Base-by-base conservation (phyloP, 495 filamentous ascomycete genomes). In the Arthonia radiata region DNA sequence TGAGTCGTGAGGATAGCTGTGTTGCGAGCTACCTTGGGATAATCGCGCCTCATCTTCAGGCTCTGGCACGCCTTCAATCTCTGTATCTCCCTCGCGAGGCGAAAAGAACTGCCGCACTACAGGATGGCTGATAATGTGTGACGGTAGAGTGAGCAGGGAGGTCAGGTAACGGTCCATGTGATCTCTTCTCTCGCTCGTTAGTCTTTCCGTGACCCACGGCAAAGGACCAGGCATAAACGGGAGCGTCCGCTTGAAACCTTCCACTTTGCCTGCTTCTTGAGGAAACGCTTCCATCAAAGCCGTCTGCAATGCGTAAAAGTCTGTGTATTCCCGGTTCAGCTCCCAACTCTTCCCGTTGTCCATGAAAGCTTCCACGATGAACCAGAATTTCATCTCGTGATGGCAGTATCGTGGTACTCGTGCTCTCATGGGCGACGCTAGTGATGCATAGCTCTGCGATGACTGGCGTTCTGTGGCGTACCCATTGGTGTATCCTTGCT, bases 161-260 rank as follows among this genome's bases (percentile, higher is more conserved):
- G 82, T 82, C 38, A 97, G 77, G 36, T 97, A 97, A 30, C 81
- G 72, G 41, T 97, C 81, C 8, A 97, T 55, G 43, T 82, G 90
- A 36, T 79, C 72, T 25, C 81, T 68, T 26, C 86, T 68, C 17
- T 80, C 86, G 36, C 91, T 80, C 19, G 81, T 90, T 39, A 97
- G 93, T 4, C 77, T 77, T 42, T 93, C 89, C 10, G 89, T 97
- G 28, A 97, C 89, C 49, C 90, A 89, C 31, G 82, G 90, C 37
- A 97, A 83, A 13, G 86, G 86, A 6, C 86, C 86, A 12, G 86
- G 86, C 86, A 97, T 97, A 48, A 83, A 97, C n/a, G 86, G 86
- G 4, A 97, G 47, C 10, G 73, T 76, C 17, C 86, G 68, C 28
- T 72, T 66, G 36, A 70, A 67, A 22, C 64, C 63, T 26, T 65